Conservation (phyloP, 352 stramenopile species). For the Elongisporangium prolatum region DNA sequence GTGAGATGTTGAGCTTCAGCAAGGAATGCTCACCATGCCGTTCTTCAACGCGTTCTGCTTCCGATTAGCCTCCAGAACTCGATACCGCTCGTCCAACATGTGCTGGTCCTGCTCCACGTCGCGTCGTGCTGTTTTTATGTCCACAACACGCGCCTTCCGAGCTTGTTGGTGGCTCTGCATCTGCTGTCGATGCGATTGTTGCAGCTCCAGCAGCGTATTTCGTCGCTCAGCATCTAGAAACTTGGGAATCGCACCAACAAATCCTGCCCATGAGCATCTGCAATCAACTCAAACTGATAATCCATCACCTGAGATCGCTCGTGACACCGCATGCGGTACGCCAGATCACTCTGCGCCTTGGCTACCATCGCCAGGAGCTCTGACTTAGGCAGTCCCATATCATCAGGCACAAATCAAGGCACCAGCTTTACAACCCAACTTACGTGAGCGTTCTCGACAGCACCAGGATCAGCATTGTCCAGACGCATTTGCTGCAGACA, state of each 20-base stretch:
- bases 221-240: constrained; percentile 15
- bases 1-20: neutral
- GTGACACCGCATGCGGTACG: constrained; percentile 9
- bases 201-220: constrained; percentile 16
- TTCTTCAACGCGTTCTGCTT: constrained; percentile 15
- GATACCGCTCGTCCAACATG: constrained; percentile 16
- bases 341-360: constrained; percentile 17
- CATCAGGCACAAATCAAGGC: neutral
- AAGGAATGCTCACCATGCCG: constrained; percentile 9
- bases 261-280: neutral
- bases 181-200: constrained; percentile 24
- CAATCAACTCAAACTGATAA: neutral
- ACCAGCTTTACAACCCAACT: neutral
- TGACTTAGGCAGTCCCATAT: constrained; percentile 3
- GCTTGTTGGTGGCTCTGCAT: constrained; percentile 15
- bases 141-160: neutral
- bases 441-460: constrained; percentile 21
- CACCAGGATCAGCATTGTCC: constrained; percentile 2
- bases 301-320: constrained; percentile 18
- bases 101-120: constrained; percentile 15
- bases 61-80: constrained; percentile 6
- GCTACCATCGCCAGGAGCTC: constrained; percentile 17
- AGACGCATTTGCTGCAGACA: constrained; percentile 21
- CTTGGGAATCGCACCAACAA: neutral
- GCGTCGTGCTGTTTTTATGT: neutral